Evolutionary conservation across 2,329 filamentous ascomycete genomes (phyloP).

Genomic region (Hymenotorrendiella dingleyae): DNA sequence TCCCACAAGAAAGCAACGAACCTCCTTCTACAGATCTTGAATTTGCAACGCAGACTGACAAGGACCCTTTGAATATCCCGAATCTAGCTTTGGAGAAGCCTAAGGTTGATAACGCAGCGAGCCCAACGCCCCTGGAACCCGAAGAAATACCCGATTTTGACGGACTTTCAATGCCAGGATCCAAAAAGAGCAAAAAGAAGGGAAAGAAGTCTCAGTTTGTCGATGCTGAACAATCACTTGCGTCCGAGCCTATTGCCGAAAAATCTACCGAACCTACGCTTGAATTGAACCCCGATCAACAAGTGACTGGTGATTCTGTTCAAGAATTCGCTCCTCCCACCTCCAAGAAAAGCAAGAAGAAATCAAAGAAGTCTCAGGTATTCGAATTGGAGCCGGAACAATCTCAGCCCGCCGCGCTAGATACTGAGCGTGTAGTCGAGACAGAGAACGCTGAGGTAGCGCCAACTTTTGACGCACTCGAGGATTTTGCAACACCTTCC

Average conservation of each 20-base stretch:
- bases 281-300: background rate
- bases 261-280: too few species aligned
- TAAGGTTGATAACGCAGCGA: background rate
- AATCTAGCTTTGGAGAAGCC: background rate
- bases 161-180: conserved; percentile 4
- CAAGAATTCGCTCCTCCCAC: conserved; percentile 5
- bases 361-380: conserved; percentile 23
- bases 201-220: conserved; percentile 13
- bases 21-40: too few species aligned
- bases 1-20: too few species aligned
- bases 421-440: conserved; percentile 2
- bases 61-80: too few species aligned
- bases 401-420: background rate
- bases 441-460: background rate
- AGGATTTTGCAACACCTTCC: conserved; percentile 1
- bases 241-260: too few species aligned
- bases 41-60: too few species aligned
- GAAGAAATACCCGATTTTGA: conserved; percentile 12
- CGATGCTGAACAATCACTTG: conserved; percentile 1
- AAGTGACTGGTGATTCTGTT: background rate
- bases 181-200: conserved; percentile 18
- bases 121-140: conserved; percentile 3
- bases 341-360: conserved; percentile 30
- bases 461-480: background rate
- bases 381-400: conserved; percentile 6